Percentiles rank a stretch among this genome's conserved stretches.
These are phyloP conservation scores for Phyllosticta citribraziliensis DNA, from an alignment of 2,329 filamentous ascomycete species.

Conservation along the genomic window DNA sequence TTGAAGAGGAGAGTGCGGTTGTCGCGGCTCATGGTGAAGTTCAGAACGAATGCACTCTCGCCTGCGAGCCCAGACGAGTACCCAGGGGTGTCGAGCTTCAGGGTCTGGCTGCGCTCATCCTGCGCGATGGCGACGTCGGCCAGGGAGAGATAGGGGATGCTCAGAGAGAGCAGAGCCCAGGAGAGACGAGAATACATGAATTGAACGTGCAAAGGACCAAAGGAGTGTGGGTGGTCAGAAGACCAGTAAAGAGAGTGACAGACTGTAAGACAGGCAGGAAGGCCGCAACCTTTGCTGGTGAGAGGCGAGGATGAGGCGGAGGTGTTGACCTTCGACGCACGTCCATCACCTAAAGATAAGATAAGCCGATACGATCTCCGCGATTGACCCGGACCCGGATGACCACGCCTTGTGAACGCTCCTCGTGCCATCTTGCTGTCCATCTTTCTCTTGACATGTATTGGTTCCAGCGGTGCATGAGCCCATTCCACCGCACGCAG, in stretches of 20 bases:
- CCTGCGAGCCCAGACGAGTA: not conserved
- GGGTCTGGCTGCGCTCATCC: not conserved
- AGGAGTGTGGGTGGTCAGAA: not conserved
- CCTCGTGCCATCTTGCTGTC: not conserved
- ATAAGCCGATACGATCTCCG: not conserved
- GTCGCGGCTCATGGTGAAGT: not conserved
- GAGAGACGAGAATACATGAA: not conserved
- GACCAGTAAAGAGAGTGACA: not conserved
- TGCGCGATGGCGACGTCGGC: not conserved
- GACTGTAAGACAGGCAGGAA: not conserved
- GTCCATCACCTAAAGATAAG: not conserved
- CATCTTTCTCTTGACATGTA: not conserved
- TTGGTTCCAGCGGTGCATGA: too few relatives aligned
- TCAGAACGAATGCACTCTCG: not conserved
- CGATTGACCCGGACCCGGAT: too few relatives aligned
- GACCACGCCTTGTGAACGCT: too few relatives aligned
- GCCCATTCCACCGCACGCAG: too few relatives aligned
- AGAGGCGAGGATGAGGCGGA: not conserved
- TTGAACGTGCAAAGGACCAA: not conserved
- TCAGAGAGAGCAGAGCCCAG: not conserved
- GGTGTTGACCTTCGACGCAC: not conserved
- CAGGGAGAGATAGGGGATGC: not conserved
- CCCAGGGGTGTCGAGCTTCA: not conserved
- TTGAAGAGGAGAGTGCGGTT: not conserved
- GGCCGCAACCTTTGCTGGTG: not conserved